These are phyloP conservation scores for Linanthus parryae DNA, from an alignment of 148 eudicot species.

Conservation along the genomic window DNA sequence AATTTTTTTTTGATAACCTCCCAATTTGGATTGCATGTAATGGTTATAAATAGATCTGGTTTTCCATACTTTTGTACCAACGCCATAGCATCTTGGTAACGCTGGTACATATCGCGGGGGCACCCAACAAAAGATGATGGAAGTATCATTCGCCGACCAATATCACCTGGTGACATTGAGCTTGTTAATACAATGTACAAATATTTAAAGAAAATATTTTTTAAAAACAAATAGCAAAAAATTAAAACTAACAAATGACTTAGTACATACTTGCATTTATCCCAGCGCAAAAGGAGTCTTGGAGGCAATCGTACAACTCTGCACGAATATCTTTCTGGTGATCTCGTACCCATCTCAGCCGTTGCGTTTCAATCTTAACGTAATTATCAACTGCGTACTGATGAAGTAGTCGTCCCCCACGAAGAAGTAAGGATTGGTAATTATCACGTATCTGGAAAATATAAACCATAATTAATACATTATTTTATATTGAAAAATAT, in stretches of 20 bases:
- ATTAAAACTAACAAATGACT: too few species aligned
- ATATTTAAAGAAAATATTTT: too few species aligned
- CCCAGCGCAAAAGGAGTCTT: neutral
- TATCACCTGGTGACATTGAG: neutral
- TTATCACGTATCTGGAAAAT: neutral
- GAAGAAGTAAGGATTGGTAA: neutral
- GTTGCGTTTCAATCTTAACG: neutral
- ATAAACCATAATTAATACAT: too few species aligned
- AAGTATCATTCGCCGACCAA: neutral
- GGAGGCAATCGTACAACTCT: neutral
- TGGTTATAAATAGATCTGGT: neutral
- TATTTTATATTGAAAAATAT: too few species aligned
- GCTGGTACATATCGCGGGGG: neutral
- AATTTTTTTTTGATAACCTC: neutral
- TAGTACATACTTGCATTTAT: neutral
- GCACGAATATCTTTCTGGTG: neutral
- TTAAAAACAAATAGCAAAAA: too few species aligned
- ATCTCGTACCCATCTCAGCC: neutral
- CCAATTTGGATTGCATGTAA: neutral
- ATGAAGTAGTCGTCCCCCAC: neutral
- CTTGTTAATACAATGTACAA: too few species aligned
- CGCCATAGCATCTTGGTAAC: constrained; percentile 3
- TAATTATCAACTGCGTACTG: constrained; percentile 1
- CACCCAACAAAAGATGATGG: neutral
- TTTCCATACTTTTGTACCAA: neutral